Base-by-base conservation (phyloP, 257 asterid genomes). In the Nicotiana attenuata region DNA sequence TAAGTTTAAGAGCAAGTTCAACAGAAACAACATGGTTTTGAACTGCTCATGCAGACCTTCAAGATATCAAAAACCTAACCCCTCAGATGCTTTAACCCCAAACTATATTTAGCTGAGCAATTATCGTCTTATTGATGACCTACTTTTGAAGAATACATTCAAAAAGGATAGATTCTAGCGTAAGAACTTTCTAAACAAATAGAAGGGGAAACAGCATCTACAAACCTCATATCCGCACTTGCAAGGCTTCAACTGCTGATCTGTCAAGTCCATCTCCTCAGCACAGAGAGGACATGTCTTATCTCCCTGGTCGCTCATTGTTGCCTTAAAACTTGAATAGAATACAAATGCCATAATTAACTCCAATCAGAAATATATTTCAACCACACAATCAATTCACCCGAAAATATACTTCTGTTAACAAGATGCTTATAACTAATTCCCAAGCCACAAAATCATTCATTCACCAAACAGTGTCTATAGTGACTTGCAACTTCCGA, bases 231-330 rank as follows among this genome's bases (percentile, higher is more conserved):
- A 96, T 77, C 99, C 99, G 53, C 98, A 96, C 87, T 94, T 94
- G 98, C 99, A 96, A 59, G 99, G 97, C 89, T 93, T 96, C 93
- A 96, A 87, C 87, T 96, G 99, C 90, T 92, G 98, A 87, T 96
- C 99, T 63, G 99, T 96, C 88, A 92, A 85, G 87, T 96, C 99
- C 99, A 96, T 96, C 91, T 92, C 99, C 94, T 96, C 99, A 0
- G 99, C 96, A 78, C 99, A 95, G 82, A 95, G 98, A 90, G 99
- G 99, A 87, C 99, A 95, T 80, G 90, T 88, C 88, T 88, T 96
- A 77, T 96, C 99, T 83, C 97, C 97, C 89, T 93, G 91, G 77
- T 94, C 96, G n/a, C 95, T 90, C 98, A 93, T 94, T 88, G 87
- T 91, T 81, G 64, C 89, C 99, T 92, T 52, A 38, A 38, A 38